These are phyloP conservation scores for Pulveroboletus sp. DNA, from an alignment of 768 basidiomycete genomes.

Conservation along the genomic window DNA sequence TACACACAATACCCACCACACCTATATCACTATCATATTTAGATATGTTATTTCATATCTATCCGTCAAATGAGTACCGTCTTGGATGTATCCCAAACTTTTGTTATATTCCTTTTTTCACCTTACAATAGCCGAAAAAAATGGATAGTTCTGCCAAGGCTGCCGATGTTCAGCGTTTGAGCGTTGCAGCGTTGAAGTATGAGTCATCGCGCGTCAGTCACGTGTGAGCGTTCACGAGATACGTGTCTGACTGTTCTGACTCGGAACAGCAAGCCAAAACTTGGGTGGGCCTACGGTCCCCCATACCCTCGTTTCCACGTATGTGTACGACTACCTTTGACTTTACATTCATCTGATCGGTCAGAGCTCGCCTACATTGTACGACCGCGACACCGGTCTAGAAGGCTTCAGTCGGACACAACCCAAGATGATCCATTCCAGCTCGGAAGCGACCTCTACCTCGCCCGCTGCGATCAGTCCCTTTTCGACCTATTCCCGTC, in stretches of 20 bases:
- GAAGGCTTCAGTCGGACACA: not conserved
- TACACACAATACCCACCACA: not conserved
- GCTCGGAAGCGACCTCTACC: conserved; percentile 33
- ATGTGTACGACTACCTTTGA: not conserved
- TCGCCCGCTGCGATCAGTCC: conserved; percentile 35
- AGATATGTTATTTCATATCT: not conserved
- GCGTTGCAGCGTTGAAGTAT: no score
- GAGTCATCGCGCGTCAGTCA: no score
- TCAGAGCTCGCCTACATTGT: not conserved
- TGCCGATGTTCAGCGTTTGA: no score
- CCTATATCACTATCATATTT: not conserved
- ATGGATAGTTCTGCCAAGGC: no score
- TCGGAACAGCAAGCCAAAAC: conserved; percentile 4
- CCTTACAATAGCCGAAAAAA: no score
- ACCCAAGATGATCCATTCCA: conserved; percentile 30
- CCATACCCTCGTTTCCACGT: not conserved
- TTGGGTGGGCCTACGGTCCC: not conserved
- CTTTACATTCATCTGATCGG: not conserved
- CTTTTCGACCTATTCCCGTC: conserved; percentile 35
- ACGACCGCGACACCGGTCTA: not conserved
- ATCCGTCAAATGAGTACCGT: not conserved
- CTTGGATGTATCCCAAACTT: not conserved
- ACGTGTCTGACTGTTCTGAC: no score
- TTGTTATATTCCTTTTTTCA: not conserved
- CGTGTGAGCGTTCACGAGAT: no score